Evolutionary conservation across 176 grass and related monocot genomes (phyloP), one percentile per base, ranked within the genome.

Genomic region (Lolium multiflorum): DNA sequence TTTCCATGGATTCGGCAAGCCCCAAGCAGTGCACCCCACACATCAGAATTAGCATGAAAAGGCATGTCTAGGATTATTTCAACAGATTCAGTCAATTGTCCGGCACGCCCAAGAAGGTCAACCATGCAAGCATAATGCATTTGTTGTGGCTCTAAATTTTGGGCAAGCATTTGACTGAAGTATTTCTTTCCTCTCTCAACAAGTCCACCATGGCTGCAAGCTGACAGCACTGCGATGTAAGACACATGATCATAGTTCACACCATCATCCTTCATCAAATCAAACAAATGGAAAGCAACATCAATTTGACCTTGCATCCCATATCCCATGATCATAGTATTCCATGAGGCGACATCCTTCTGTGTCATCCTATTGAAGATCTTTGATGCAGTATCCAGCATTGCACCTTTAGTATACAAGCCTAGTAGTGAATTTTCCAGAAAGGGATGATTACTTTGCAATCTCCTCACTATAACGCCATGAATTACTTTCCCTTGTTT

Each of bases 51-150:
- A 54, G 96, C 83, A 77, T 39, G 22, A 11, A 95, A 95, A 79
- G 93, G 93, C 93, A 98, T 98, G 57, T 67, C 90, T 89, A 21
- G 91, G 43, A 98, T 91, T 50, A 98, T 63, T 51, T 95, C 86
- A 77, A 68, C 83, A 72, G 75, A 87, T 47, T 95, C 88, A 84
- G 31, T 67, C 35, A 98, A 64, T n/a, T 86, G 84, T 18, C 93
- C 96, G 68, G 93, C 82, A 89, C 96, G 84, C 7, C 96, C 93
- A 63, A 94, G 74, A 92, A 98, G 79, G 84, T 98, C 96, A 74
- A 95, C 96, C 91, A 98, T 92, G 70, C 96, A 95, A 76, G 96
- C 88, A 91, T 95, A 98, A 51, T 95, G 96, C 86, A 92, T 94
- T 46, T 95, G 92, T 79, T 82, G 91, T 62, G 93, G 91, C 61